Percentiles rank a stretch among this genome's conserved stretches.
These are phyloP conservation scores for Ophiostoma sp. DNA, from an alignment of 2,329 filamentous ascomycete genomes.

Conservation along the genomic window DNA sequence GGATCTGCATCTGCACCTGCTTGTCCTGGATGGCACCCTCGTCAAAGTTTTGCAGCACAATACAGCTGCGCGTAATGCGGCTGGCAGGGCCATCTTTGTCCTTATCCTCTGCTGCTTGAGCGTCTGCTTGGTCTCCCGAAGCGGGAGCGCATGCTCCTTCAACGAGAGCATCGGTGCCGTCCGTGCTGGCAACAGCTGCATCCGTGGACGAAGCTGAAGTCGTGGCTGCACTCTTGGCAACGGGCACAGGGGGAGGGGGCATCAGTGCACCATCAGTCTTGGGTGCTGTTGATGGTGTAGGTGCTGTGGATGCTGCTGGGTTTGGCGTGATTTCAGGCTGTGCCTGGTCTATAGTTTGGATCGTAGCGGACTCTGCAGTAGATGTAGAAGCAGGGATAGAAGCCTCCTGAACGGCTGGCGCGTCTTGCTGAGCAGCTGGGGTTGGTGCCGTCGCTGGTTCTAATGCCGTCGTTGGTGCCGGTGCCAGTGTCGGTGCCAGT, in stretches of 20 bases:
- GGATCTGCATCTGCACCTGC: constrained; percentile 52
- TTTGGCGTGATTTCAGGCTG: neutral
- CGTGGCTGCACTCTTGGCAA: neutral
- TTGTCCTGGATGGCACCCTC: constrained; percentile 52
- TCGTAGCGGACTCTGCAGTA: neutral
- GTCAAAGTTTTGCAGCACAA: constrained; percentile 57
- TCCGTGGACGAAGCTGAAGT: neutral
- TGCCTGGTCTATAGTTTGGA: neutral
- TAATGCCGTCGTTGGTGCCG: no score
- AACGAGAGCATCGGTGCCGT: neutral
- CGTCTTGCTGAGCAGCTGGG: neutral
- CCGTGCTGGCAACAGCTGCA: neutral
- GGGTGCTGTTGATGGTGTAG: neutral
- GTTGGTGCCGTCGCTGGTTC: neutral
- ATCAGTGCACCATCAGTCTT: neutral
- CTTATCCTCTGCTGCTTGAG: constrained; percentile 24
- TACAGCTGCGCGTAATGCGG: constrained; percentile 53
- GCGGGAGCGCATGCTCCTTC: neutral
- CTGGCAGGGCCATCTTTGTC: constrained; percentile 37
- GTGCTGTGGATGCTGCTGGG: neutral
- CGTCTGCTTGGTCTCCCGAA: neutral
- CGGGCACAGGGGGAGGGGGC: neutral
- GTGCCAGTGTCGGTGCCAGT: neutral
- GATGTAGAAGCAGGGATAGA: neutral
- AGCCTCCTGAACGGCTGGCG: neutral